Evolutionary conservation across 306 rosid genomes (phyloP).

Genomic region (Echinosophora koreensis): DNA sequence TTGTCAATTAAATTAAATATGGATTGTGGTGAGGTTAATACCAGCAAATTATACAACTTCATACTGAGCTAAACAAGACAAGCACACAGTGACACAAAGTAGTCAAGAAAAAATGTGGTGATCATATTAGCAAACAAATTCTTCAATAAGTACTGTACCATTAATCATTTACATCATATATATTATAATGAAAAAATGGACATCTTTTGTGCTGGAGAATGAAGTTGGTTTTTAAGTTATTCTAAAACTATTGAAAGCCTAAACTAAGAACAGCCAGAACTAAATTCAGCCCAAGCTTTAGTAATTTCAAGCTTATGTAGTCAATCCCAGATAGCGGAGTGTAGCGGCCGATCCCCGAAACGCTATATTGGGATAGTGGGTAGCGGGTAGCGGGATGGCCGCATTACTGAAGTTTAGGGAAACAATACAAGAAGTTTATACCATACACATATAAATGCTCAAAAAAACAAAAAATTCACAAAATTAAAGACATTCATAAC

Average conservation of each 20-base stretch:
- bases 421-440: too few species aligned
- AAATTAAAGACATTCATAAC: too few species aligned
- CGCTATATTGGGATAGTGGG: too few species aligned
- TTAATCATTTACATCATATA: conserved; percentile 9
- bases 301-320: not conserved
- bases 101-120: not conserved
- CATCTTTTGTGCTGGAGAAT: not conserved
- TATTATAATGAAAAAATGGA: not conserved
- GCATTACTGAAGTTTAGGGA: too few species aligned
- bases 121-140: conserved; percentile 19
- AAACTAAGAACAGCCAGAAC: conserved; percentile 30
- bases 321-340: too few species aligned
- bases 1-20: not conserved
- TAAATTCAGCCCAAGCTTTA: conserved; percentile 35
- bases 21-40: too few species aligned
- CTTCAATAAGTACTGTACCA: conserved; percentile 4
- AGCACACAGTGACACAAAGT: not conserved
- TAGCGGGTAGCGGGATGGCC: too few species aligned
- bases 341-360: too few species aligned
- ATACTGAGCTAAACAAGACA: too few species aligned
- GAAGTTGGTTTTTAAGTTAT: conserved; percentile 25
- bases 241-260: conserved; percentile 31
- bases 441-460: too few species aligned
- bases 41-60: too few species aligned
- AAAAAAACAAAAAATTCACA: too few species aligned